A percentile compares a stretch with the other conserved stretches of the same genome.
Evolutionary conservation across 2,329 filamentous ascomycete genomes (phyloP).

Genomic region (Meredithiella fracta): DNA sequence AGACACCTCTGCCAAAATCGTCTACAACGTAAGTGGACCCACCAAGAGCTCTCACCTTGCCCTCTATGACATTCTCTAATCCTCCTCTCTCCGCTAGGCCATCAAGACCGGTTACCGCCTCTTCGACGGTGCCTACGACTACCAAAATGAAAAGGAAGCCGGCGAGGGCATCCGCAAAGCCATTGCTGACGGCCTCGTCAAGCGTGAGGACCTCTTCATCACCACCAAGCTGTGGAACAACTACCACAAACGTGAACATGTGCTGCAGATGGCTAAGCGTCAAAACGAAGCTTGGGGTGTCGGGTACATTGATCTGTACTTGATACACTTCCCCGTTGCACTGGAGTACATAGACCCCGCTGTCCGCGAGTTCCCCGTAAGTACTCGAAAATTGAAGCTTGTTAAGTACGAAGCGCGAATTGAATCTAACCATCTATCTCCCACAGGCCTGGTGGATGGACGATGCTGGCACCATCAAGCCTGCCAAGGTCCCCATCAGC

Average conservation of each 20-base stretch:
- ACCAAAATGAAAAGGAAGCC: conserved; percentile 66
- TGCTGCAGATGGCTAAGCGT: conserved; percentile 58
- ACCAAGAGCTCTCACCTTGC: not conserved
- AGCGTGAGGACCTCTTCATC: conserved; percentile 69
- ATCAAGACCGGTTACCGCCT: conserved; percentile 47
- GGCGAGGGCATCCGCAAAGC: conserved; percentile 63
- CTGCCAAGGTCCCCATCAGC: conserved; percentile 49
- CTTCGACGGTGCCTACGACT: conserved; percentile 50
- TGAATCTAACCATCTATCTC: not conserved
- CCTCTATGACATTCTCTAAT: not conserved
- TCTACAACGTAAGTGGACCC: conserved; percentile 45
- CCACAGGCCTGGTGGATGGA: conserved; percentile 12
- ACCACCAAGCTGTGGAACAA: conserved; percentile 88
- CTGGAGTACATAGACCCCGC: conserved; percentile 71
- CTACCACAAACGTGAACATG: conserved; percentile 67
- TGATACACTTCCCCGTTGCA: conserved; percentile 78
- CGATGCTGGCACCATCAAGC: conserved; percentile 8
- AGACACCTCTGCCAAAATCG: conserved; percentile 52
- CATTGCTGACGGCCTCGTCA: conserved; percentile 54
- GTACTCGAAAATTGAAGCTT: conserved; percentile 20
- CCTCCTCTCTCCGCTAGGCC: conserved; percentile 23
- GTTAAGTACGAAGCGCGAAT: not conserved
- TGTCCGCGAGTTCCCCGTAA: conserved; percentile 61
- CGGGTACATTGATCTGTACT: conserved; percentile 81
- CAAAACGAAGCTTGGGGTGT: conserved; percentile 70